Percentiles rank a stretch among this genome's conserved stretches.
Conservation (phyloP, 345 rosid species). For the Bruguiera parviflora region DNA sequence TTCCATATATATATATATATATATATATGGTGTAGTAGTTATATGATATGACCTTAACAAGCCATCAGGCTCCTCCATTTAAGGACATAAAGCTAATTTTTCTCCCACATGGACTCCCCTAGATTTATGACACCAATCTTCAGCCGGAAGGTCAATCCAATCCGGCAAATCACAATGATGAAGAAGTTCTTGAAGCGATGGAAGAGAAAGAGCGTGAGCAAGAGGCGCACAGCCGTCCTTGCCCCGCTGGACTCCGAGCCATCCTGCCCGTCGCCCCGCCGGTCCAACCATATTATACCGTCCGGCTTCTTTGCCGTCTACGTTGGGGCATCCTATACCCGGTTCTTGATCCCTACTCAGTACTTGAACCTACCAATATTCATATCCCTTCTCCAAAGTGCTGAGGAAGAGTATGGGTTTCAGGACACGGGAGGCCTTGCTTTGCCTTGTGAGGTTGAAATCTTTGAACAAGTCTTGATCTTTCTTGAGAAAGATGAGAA, state of each 20-base stretch:
- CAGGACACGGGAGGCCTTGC: constrained; percentile 13
- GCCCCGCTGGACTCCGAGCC: not conserved
- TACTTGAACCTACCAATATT: constrained; percentile 18
- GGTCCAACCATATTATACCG: not conserved
- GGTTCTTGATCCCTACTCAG: constrained; percentile 22
- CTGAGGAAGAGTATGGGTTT: constrained; percentile 23
- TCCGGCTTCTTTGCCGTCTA: constrained; percentile 18
- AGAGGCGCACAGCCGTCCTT: not conserved
- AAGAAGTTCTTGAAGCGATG: not conserved
- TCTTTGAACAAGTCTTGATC: constrained; percentile 10
- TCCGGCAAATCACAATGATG: not conserved
- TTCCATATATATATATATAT: no score
- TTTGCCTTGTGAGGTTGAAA: constrained; percentile 16
- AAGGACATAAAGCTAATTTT: no score
- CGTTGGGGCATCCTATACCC: constrained; percentile 1
- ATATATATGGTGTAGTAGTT: no score
- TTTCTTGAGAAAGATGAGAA: constrained; percentile 17
- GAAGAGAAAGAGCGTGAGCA: not conserved
- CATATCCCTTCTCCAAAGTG: constrained; percentile 10
- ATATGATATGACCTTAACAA: no score
- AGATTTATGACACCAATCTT: not conserved
- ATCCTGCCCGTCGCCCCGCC: not conserved
- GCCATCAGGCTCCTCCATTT: no score
- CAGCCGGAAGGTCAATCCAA: not conserved
- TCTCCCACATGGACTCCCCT: not conserved